Conservation (phyloP, 352 stramenopile genomes). For the Globisporangium takayamanum region DNA sequence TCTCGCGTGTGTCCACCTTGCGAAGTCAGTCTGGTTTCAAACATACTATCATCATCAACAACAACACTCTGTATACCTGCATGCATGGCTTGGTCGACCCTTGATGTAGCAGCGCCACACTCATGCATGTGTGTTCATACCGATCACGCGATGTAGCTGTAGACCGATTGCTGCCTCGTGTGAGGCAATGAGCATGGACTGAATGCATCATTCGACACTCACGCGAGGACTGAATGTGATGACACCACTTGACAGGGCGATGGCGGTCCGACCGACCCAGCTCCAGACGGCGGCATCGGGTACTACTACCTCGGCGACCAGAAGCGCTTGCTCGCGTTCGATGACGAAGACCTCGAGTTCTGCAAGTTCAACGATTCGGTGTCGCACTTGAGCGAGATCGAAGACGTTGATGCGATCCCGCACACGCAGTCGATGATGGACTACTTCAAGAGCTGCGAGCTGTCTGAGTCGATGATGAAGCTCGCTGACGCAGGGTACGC, state of each 20-base stretch:
- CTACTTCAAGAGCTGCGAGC: slow-evolving; percentile 53
- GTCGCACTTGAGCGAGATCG: slow-evolving; percentile 48
- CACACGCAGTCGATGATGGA: slow-evolving; percentile 65
- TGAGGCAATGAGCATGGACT: too few relatives aligned
- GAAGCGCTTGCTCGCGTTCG: slow-evolving; percentile 71
- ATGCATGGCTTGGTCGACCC: too few relatives aligned
- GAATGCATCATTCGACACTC: not conserved
- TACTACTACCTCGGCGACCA: slow-evolving; percentile 87
- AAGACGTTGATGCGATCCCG: slow-evolving; percentile 56
- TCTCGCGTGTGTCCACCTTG: slow-evolving; percentile 54
- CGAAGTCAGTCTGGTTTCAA: slow-evolving; percentile 85
- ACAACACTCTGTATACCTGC: not conserved
- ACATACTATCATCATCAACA: slow-evolving; percentile 30
- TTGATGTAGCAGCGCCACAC: too few relatives aligned
- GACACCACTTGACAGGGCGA: slow-evolving; percentile 38
- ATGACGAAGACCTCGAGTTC: slow-evolving; percentile 66
- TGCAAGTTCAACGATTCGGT: slow-evolving; percentile 67
- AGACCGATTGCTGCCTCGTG: too few relatives aligned
- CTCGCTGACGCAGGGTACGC: slow-evolving; percentile 73
- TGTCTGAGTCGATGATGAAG: slow-evolving; percentile 79
- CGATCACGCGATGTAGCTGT: too few relatives aligned
- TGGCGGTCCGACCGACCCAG: slow-evolving; percentile 60
- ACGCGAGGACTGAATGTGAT: not conserved
- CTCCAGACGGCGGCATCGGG: slow-evolving; percentile 69
- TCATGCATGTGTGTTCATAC: too few relatives aligned